phyloP scores from a whole-genome alignment of 2,329 filamentous ascomycete genomes.

The Ophiobolus disseminans region DNA sequence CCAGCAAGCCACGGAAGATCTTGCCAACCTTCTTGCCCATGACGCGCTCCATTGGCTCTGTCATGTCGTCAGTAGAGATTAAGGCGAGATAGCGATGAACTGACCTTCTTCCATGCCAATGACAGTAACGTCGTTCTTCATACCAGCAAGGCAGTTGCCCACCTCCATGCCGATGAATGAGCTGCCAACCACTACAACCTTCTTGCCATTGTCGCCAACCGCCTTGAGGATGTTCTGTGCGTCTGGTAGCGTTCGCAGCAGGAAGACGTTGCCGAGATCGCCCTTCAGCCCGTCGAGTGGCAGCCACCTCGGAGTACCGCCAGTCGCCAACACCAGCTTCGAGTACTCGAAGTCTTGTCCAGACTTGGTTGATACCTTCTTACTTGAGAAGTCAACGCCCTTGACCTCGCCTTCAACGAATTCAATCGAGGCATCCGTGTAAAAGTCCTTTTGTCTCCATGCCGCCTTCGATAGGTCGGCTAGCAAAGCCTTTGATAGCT shows the following conservation, averaged over 20 bases:
- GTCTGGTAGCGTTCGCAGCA: slow-evolving; percentile 78
- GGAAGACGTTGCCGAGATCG: slow-evolving; percentile 84
- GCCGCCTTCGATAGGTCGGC: slow-evolving; percentile 80
- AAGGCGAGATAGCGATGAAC: neutral
- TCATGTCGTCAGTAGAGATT: slow-evolving; percentile 14
- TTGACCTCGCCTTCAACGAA: slow-evolving; percentile 68
- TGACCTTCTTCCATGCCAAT: slow-evolving; percentile 79
- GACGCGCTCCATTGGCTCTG: slow-evolving; percentile 80
- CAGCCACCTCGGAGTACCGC: slow-evolving; percentile 76
- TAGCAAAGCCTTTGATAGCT: slow-evolving; percentile 92
- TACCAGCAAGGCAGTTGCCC: slow-evolving; percentile 77
- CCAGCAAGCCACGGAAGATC: slow-evolving; percentile 78
- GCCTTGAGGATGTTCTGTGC: slow-evolving; percentile 78
- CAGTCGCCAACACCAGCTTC: slow-evolving; percentile 90
- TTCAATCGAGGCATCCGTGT: slow-evolving; percentile 66
- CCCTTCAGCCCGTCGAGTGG: slow-evolving; percentile 84
- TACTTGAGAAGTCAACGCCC: slow-evolving; percentile 75
- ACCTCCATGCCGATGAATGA: slow-evolving; percentile 99
- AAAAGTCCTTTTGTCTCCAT: slow-evolving; percentile 80
- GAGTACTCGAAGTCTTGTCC: slow-evolving; percentile 78
- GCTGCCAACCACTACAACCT: slow-evolving; percentile 88
- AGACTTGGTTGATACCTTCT: slow-evolving; percentile 75
- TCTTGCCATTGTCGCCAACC: slow-evolving; percentile 83
- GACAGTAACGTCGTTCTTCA: slow-evolving; percentile 83
- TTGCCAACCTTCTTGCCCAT: slow-evolving; percentile 82